Base-by-base conservation (phyloP, 2,329 filamentous ascomycete species). In the Phialocephala sp. region DNA sequence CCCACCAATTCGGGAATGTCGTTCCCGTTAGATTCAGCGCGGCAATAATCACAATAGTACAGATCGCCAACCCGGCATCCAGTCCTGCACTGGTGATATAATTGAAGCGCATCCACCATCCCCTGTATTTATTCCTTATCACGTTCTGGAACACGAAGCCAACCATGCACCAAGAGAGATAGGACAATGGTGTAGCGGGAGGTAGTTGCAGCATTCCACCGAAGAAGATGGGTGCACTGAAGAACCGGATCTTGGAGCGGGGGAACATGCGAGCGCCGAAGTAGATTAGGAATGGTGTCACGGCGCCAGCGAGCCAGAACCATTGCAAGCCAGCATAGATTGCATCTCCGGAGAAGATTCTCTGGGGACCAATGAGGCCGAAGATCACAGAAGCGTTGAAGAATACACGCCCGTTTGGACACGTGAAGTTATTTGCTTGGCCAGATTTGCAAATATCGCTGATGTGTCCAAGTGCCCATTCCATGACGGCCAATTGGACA, bases 41-140 rank as follows among this genome's bases (percentile, higher is more conserved):
- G 71, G 91, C 86, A 80, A 93, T 91, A 65, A 92, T 89, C 64
- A 92, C 76, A 45, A 93, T 84, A 0, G 89, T 91, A 37, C 83
- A 85, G 18, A 92, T 76, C 8, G 88, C 86, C 9, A 92, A 81
- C 9, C 89, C 90, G 60, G 85, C 85, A 76, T 92, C 90, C 37
- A 92, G 80, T 1, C 87, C 90, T 0, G 89, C 89, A 32, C 89
- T 91, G 0, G 89, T 87, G 74, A 92, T 84, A 75, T 92, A 93
- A 80, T 92, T 92, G 80, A 91, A 92, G 75, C 89, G 86, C 78
- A 90, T 80, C 90, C 90, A 93, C 90, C 90, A 93, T 41, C 87
- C 89, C 8, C 83, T 85, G 77, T 84, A 90, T 68, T 85, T 83
- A 65, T 87, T 83, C 74, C 86, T 85, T 74, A 92, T 85, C 71